phyloP scores from a whole-genome alignment of 1,284 basidiomycete genomes.

The Gomphus sp. region DNA sequence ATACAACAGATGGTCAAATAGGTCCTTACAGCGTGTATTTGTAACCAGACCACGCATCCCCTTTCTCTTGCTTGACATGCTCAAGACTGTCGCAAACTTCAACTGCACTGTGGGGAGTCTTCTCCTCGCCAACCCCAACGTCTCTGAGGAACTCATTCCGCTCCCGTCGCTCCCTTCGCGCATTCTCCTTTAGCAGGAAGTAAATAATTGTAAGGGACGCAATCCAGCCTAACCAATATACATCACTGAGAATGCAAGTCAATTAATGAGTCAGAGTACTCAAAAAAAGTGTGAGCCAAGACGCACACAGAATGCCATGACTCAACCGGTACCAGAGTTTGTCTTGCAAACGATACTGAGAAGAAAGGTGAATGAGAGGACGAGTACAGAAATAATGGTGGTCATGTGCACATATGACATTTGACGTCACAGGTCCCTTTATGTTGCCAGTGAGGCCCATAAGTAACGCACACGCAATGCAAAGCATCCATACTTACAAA shows the following conservation, averaged over 20 bases:
- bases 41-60: slow-evolving; percentile 9
- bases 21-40: slow-evolving; percentile 1
- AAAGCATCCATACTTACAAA: slow-evolving; percentile 31
- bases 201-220: slow-evolving; percentile 37
- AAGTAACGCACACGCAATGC: background rate
- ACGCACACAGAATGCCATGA: slow-evolving; percentile 42
- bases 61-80: slow-evolving; percentile 7
- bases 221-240: slow-evolving; percentile 60
- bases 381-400: background rate
- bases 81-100: slow-evolving; percentile 5
- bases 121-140: slow-evolving; percentile 9
- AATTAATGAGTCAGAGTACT: background rate
- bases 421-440: slow-evolving; percentile 18
- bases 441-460: slow-evolving; percentile 18
- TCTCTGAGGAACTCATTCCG: slow-evolving; percentile 60
- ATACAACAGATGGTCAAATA: background rate
- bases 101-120: background rate
- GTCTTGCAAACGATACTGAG: slow-evolving; percentile 54
- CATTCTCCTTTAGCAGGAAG: slow-evolving; percentile 51
- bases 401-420: slow-evolving; percentile 5
- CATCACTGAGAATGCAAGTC: slow-evolving; percentile 26
- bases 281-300: background rate
- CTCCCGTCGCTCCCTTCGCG: slow-evolving; percentile 49
- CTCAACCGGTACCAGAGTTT: slow-evolving; percentile 65
- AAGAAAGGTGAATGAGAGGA: background rate